A percentile compares a stretch with the other conserved stretches of the same genome.
phyloP scores from a whole-genome alignment of 2,329 filamentous ascomycete genomes.

The Penicillium corylophilum region DNA sequence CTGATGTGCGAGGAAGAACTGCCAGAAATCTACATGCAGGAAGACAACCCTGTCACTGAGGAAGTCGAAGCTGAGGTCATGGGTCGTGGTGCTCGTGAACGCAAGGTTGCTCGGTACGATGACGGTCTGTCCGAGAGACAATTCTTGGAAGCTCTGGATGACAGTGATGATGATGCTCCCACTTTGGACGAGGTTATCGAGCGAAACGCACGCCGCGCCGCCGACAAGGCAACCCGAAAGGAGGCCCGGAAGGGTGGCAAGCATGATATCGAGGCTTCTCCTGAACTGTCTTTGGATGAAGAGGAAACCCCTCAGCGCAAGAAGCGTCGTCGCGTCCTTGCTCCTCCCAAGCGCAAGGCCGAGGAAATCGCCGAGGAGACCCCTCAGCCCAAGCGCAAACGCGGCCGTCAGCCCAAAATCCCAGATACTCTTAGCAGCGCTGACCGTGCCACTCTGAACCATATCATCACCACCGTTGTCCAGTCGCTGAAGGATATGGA shows the following conservation, averaged over 20 bases:
- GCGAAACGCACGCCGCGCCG: constrained; percentile 69
- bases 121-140: constrained; percentile 98
- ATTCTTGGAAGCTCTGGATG: constrained; percentile 97
- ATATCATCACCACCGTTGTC: constrained; percentile 72
- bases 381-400: constrained; percentile 73
- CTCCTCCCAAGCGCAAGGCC: constrained; percentile 87
- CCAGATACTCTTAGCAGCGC: constrained; percentile 64
- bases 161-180: constrained; percentile 71
- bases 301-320: constrained; percentile 77
- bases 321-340: constrained; percentile 74
- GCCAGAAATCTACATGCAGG: constrained; percentile 88
- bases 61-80: constrained; percentile 71
- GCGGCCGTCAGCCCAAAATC: constrained; percentile 69
- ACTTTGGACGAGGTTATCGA: constrained; percentile 88
- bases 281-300: constrained; percentile 74
- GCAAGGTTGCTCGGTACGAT: constrained; percentile 91
- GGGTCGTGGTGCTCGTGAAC: constrained; percentile 90
- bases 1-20: constrained; percentile 85
- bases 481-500: constrained; percentile 81
- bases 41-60: constrained; percentile 77
- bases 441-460: constrained; percentile 75
- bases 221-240: constrained; percentile 77
- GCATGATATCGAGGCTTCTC: constrained; percentile 63
- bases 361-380: constrained; percentile 74
- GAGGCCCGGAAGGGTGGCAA: constrained; percentile 39